Evolutionary conservation across 2,329 filamentous ascomycete species (phyloP).

Genomic region (Alternaria sp.): DNA sequence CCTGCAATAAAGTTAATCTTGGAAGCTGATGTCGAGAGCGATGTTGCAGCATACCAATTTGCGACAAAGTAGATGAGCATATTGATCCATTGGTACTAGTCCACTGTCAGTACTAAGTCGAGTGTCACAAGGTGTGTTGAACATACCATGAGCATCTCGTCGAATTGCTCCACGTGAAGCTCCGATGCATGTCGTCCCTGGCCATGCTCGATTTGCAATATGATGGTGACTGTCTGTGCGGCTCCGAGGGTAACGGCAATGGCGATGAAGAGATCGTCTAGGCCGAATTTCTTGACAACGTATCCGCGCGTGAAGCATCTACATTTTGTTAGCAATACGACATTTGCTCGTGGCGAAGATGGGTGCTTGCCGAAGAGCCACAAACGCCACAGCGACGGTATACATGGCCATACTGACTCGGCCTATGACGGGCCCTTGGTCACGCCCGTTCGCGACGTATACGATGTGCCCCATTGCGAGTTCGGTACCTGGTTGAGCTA

Average conservation of each 20-base stretch:
- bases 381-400: conserved; percentile 27
- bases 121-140: no score
- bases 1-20: conserved; percentile 16
- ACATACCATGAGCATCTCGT: conserved; percentile 32
- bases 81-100: conserved; percentile 37
- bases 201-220: conserved; percentile 36
- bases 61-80: conserved; percentile 36
- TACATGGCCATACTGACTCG: conserved; percentile 33
- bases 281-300: conserved; percentile 34
- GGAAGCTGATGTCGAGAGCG: not conserved
- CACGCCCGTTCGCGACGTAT: conserved; percentile 14
- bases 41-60: conserved; percentile 26
- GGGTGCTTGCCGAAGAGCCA: conserved; percentile 25
- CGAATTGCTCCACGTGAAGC: conserved; percentile 23
- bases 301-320: conserved; percentile 35
- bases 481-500: conserved; percentile 5
- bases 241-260: conserved; percentile 32
- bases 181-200: conserved; percentile 27
- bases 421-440: conserved; percentile 31
- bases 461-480: conserved; percentile 29
- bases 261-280: conserved; percentile 36
- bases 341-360: not conserved
- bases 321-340: not conserved
- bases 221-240: conserved; percentile 33
- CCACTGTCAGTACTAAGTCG: not conserved